phyloP scores from a whole-genome alignment of 768 basidiomycete species.

The Strobilomyces confusus region DNA sequence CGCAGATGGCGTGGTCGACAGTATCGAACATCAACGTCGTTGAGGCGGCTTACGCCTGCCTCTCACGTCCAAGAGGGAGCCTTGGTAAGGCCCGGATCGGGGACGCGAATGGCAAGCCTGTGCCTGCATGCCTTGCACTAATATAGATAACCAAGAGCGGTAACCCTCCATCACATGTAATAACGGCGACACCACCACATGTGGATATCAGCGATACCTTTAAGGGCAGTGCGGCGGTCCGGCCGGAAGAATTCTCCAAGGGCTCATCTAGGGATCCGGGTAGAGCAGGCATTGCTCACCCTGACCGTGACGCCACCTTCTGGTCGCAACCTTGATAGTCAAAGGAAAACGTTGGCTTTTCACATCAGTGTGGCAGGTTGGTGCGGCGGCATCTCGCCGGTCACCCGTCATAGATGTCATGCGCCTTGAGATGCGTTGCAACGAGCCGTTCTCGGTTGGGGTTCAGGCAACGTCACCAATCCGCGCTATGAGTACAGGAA shows the following conservation, averaged over 20 bases:
- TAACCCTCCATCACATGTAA: slow-evolving; percentile 7
- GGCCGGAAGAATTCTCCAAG: slow-evolving; percentile 16
- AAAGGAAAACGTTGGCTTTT: slow-evolving; percentile 8
- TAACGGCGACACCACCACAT: slow-evolving; percentile 12
- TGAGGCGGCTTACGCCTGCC: slow-evolving; percentile 4
- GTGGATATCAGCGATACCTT: not conserved
- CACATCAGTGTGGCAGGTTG: slow-evolving; percentile 17
- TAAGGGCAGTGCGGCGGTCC: slow-evolving; percentile 5
- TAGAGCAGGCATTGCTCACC: slow-evolving; percentile 10
- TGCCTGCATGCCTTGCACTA: slow-evolving; percentile 14
- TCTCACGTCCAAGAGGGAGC: slow-evolving; percentile 9
- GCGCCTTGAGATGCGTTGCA: slow-evolving; percentile 15
- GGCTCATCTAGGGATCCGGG: slow-evolving; percentile 10
- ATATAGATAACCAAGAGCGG: slow-evolving; percentile 11
- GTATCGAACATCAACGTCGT: slow-evolving; percentile 10
- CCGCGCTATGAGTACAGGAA: slow-evolving; percentile 18
- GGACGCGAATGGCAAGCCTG: slow-evolving; percentile 10
- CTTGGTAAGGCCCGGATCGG: slow-evolving; percentile 1
- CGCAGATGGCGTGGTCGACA: slow-evolving; percentile 2
- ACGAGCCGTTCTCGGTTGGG: slow-evolving; percentile 12
- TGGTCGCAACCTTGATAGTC: slow-evolving; percentile 16
- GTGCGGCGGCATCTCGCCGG: slow-evolving; percentile 24
- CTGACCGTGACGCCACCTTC: slow-evolving; percentile 20
- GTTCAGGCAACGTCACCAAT: slow-evolving; percentile 21
- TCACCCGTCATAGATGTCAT: slow-evolving; percentile 4